Base-by-base conservation (phyloP, 73 alveolate species). In the Paramecium sonneborni region DNA sequence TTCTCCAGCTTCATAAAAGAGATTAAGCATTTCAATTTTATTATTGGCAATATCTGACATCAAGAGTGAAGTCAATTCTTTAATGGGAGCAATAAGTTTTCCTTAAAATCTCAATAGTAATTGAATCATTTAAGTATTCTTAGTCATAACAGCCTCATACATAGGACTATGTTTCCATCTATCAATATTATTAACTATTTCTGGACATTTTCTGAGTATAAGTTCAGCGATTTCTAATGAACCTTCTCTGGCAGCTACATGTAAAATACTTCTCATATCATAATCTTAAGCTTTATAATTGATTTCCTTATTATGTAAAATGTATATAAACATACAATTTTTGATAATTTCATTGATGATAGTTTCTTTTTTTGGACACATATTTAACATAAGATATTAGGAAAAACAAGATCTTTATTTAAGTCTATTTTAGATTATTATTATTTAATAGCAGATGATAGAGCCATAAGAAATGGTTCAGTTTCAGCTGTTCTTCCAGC, bases 231-330 rank as follows among this genome's bases (percentile, higher is more conserved):
- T 88, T 23, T 88, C 89, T 41, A 69, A 32, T 14, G 85, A 88
- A 3, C 94, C 94, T 34, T 88, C 94, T 69, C 94, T 88, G 1
- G 91, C 89, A 88, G 94, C 85, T 4, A 88, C 91, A 69, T 88
- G 94, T 62, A 88, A 88, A 5, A 76, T 67, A 38, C 85, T 88
- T 88, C 94, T 88, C 20, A 70, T 70, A 46, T 88, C 94, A 44
- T 88, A 88, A 28, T 88, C 94, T 10, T 67, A 48, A 6, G 85
- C 87, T 24, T 38, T 55, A 26, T 57, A 88, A 24, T 88, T 82
- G 14, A 88, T 48, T 7, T 82, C 94, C 55, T 43, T 37, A 5
- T n/a, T 30, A 24, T 10, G 32, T 4, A 86, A 28, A 38, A 23
- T 39, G 4, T n/a, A 52, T 21, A 5, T 18, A 18, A 6, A 30